phyloP scores from a whole-genome alignment of 2,329 filamentous ascomycete genomes.

The Trichoderma gracile region DNA sequence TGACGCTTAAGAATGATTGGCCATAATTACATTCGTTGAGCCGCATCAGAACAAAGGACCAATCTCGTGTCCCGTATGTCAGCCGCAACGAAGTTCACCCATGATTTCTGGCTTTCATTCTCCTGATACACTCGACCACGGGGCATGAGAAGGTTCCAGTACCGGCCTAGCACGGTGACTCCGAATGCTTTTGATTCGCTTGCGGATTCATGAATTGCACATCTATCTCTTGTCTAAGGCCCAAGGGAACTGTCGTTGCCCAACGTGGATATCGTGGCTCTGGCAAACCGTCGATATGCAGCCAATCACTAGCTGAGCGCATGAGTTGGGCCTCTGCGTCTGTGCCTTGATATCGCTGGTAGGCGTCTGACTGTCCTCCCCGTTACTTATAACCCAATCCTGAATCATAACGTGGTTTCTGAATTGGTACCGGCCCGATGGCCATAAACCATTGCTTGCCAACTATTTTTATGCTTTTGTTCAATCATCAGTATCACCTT shows the following conservation, averaged over 20 bases:
- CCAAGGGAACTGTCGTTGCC: background rate
- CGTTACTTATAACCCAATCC: too few relatives aligned
- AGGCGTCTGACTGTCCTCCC: too few relatives aligned
- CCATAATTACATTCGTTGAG: background rate
- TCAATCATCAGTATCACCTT: too few relatives aligned
- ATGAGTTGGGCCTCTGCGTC: background rate
- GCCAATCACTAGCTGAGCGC: background rate
- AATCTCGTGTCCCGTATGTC: background rate
- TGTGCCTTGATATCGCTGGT: background rate
- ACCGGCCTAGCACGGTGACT: too few relatives aligned
- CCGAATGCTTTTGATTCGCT: background rate
- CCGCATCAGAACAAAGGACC: background rate
- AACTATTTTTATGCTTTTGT: too few relatives aligned
- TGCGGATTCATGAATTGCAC: background rate
- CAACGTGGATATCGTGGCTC: background rate
- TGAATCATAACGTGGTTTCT: too few relatives aligned
- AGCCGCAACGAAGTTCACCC: background rate
- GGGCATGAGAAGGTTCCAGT: background rate
- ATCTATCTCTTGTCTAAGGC: background rate
- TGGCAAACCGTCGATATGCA: background rate
- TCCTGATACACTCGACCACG: background rate
- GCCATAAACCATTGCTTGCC: too few relatives aligned
- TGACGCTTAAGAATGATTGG: background rate
- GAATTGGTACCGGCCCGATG: too few relatives aligned
- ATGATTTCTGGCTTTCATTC: too few relatives aligned